phyloP scores from a whole-genome alignment of 2,329 filamentous ascomycete species.

The Simplicillium sp. region DNA sequence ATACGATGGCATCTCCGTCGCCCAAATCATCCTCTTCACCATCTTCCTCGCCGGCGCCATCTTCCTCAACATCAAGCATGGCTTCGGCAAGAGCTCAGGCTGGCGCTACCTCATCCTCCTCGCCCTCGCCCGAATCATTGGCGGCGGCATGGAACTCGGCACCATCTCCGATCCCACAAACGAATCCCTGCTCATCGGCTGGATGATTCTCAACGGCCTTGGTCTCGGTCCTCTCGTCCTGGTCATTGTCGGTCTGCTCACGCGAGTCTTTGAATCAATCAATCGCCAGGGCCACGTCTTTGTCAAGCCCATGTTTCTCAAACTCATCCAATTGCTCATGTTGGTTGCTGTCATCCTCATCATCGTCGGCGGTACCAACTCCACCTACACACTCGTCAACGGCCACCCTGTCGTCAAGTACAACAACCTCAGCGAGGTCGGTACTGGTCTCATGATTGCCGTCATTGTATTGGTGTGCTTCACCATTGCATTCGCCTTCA shows the following conservation, averaged over 20 bases:
- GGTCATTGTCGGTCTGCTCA: conserved; percentile 21
- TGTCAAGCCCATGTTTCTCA: conserved; percentile 18
- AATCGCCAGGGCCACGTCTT: conserved; percentile 23
- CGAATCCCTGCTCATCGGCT: conserved; percentile 20
- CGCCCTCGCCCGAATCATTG: conserved; percentile 46
- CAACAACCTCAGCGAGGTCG: conserved; percentile 15
- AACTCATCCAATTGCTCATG: conserved; percentile 30
- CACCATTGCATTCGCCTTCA: conserved; percentile 25
- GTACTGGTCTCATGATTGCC: conserved; percentile 19
- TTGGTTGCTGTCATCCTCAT: conserved; percentile 26
- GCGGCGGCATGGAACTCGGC: conserved; percentile 33
- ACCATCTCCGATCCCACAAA: conserved; percentile 41
- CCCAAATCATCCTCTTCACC: conserved; percentile 19
- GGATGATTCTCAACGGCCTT: conserved; percentile 20
- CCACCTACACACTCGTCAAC: conserved; percentile 11
- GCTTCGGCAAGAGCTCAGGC: conserved; percentile 49
- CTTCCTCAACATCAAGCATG: conserved; percentile 33
- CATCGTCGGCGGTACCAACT: conserved; percentile 20
- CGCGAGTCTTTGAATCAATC: conserved; percentile 34
- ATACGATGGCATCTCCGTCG: conserved; percentile 22
- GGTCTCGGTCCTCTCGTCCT: conserved; percentile 38
- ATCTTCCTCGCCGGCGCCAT: conserved; percentile 18
- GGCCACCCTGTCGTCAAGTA: conserved; percentile 16
- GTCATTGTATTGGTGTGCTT: conserved; percentile 30
- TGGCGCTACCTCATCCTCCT: conserved; percentile 52